Evolutionary conservation across 495 filamentous ascomycete species (phyloP).

Genomic region (Diplogelasinospora grovesii): DNA sequence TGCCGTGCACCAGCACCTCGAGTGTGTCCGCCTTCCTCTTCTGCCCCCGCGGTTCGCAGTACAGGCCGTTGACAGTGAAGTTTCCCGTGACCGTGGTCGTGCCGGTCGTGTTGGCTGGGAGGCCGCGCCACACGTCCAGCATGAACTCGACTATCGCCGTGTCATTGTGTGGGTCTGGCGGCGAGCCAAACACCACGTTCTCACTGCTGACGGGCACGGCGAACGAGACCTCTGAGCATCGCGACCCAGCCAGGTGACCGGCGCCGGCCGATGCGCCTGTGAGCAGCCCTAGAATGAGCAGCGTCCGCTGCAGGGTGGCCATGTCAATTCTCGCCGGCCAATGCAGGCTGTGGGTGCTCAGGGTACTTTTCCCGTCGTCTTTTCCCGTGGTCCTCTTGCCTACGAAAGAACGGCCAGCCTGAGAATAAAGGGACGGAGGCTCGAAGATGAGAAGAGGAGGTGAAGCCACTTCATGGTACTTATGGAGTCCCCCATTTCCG

Average conservation of each 20-base stretch:
- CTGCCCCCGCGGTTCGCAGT: slow-evolving; percentile 1
- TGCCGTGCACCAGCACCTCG: slow-evolving; percentile 17
- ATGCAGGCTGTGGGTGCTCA: too few species aligned
- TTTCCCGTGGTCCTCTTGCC: too few species aligned
- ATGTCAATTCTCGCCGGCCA: too few species aligned
- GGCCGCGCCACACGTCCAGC: slow-evolving; percentile 1
- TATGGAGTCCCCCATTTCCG: too few species aligned
- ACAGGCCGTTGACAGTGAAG: slow-evolving; percentile 8
- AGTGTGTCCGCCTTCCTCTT: not conserved
- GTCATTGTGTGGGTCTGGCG: slow-evolving; percentile 4
- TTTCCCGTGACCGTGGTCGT: slow-evolving; percentile 4
- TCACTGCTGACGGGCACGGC: not conserved
- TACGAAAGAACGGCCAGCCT: too few species aligned
- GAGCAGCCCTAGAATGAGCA: too few species aligned
- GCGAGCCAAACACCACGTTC: not conserved
- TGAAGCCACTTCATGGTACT: too few species aligned
- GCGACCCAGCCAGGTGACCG: not conserved
- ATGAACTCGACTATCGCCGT: slow-evolving; percentile 1
- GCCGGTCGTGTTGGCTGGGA: not conserved
- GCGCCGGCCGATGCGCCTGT: not conserved
- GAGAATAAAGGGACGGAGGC: too few species aligned
- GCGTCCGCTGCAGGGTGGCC: too few species aligned
- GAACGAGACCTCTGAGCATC: slow-evolving; percentile 5
- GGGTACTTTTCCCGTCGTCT: too few species aligned
- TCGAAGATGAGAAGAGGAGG: too few species aligned